These are phyloP conservation scores for Exserohilum turcica DNA, from an alignment of 2,329 filamentous ascomycete species.

Conservation along the genomic window DNA sequence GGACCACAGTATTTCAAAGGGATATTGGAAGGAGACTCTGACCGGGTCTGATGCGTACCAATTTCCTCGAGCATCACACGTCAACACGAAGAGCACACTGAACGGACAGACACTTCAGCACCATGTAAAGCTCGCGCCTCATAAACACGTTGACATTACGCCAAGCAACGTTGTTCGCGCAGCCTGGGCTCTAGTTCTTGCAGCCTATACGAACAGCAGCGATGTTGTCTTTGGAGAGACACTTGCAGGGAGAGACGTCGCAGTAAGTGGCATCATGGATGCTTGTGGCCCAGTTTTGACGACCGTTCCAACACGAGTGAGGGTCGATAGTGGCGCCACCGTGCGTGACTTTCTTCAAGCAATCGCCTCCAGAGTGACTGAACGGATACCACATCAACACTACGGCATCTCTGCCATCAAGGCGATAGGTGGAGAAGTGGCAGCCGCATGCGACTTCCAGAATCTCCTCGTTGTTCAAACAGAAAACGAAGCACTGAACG, in stretches of 20 bases:
- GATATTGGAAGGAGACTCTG: constrained; percentile 45
- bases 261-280: constrained; percentile 40
- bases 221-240: constrained; percentile 38
- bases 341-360: constrained; percentile 31
- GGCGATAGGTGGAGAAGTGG: constrained; percentile 56
- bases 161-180: constrained; percentile 27
- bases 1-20: constrained; percentile 25
- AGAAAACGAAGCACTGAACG: constrained; percentile 27
- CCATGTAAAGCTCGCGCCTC: constrained; percentile 27
- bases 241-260: constrained; percentile 43
- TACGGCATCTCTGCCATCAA: constrained; percentile 47
- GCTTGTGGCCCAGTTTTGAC: constrained; percentile 48
- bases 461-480: constrained; percentile 61
- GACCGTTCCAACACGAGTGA: constrained; percentile 47
- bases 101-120: constrained; percentile 33
- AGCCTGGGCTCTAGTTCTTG: constrained; percentile 35
- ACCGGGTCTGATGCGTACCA: constrained; percentile 30
- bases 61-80: constrained; percentile 40
- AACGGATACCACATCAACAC: constrained; percentile 47
- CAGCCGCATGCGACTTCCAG: constrained; percentile 62
- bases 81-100: constrained; percentile 23
- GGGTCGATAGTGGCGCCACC: constrained; percentile 29
- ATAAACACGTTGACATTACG: constrained; percentile 39
- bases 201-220: constrained; percentile 23
- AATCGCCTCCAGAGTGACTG: constrained; percentile 28